phyloP scores from a whole-genome alignment of 768 basidiomycete genomes.

The Lentinula raphanica region DNA sequence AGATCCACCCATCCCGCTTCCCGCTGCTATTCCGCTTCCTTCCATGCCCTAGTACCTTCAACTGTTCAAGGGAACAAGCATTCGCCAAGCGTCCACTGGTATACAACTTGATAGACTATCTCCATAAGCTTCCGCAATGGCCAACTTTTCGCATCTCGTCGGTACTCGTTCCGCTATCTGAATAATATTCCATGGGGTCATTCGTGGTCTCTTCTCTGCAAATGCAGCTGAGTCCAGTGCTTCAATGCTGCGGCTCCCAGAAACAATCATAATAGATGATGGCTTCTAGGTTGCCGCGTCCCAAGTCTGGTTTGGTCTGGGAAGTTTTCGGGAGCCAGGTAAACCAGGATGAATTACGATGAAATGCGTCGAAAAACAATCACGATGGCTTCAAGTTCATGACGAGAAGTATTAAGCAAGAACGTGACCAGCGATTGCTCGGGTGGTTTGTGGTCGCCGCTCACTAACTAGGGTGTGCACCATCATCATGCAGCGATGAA shows the following conservation, averaged over 20 bases:
- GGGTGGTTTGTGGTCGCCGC: background rate
- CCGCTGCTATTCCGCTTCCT: no score
- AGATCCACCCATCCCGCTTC: no score
- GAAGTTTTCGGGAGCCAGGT: background rate
- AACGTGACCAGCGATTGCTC: background rate
- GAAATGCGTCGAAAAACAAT: background rate
- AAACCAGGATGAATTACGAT: background rate
- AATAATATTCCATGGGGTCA: background rate
- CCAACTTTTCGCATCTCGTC: background rate
- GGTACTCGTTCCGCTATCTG: background rate
- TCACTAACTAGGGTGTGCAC: background rate
- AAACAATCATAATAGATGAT: background rate
- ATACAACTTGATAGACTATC: background rate
- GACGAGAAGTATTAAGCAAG: background rate
- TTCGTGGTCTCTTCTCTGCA: background rate
- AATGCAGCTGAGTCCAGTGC: background rate
- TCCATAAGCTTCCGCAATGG: no score
- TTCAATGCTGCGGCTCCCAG: background rate
- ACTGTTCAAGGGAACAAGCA: background rate
- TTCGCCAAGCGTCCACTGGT: background rate
- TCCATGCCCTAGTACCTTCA: no score
- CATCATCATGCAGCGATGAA: background rate
- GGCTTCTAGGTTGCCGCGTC: background rate
- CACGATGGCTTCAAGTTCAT: background rate
- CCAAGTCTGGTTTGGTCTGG: background rate